Conservation (phyloP, 1,284 basidiomycete genomes). For the Sporisorium iseilematis-ciliati region DNA sequence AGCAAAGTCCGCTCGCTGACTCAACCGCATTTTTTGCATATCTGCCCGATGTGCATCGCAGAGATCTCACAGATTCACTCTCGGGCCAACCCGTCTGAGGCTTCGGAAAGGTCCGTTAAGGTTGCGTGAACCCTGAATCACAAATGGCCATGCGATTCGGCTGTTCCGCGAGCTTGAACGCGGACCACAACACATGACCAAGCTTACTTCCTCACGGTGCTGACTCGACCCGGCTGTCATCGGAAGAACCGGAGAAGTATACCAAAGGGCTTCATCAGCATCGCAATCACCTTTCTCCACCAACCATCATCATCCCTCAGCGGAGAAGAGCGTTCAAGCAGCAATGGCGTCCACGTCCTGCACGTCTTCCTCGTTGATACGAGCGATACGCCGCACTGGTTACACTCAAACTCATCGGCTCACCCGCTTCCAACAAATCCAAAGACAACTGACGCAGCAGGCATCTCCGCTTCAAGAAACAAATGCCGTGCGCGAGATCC, state of each 20-base stretch:
- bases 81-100: background rate
- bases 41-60: background rate
- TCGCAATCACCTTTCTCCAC: background rate
- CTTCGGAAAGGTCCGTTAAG: conserved; percentile 10
- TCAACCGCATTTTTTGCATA: background rate
- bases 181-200: too few species aligned
- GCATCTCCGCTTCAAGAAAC: conserved; percentile 54
- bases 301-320: background rate
- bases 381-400: conserved; percentile 10
- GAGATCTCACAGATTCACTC: background rate
- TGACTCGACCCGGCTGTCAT: background rate
- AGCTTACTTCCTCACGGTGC: too few species aligned
- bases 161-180: conserved; percentile 11
- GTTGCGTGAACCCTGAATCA: conserved; percentile 4
- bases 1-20: conserved; percentile 3
- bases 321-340: background rate
- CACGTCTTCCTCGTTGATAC: conserved; percentile 21
- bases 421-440: background rate
- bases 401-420: background rate
- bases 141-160: conserved; percentile 5
- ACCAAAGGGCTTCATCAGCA: background rate
- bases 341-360: conserved; percentile 20
- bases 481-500: conserved; percentile 47
- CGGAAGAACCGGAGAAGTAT: background rate
- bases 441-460: conserved; percentile 28